These are phyloP conservation scores for Inonotus obliquus DNA, from an alignment of 1,284 basidiomycete genomes.

Conservation along the genomic window DNA sequence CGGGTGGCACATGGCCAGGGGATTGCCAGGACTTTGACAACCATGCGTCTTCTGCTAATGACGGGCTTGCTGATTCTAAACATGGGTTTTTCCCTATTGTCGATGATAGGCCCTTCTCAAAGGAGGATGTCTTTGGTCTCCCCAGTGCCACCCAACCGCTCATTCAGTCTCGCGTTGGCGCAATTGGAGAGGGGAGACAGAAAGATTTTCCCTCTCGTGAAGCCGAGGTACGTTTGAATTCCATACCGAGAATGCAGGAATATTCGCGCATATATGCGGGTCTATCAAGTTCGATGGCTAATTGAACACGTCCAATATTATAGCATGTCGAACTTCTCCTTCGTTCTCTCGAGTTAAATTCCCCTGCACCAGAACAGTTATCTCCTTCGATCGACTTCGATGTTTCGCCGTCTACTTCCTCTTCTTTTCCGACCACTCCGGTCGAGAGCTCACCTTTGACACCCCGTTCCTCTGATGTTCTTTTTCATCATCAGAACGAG, in stretches of 20 bases:
- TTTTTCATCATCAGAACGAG: conserved; percentile 50
- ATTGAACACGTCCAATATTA: conserved; percentile 19
- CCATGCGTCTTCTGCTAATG: conserved; percentile 37
- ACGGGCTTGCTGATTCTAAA: conserved; percentile 29
- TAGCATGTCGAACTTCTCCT: conserved; percentile 75
- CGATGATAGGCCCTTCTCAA: conserved; percentile 31
- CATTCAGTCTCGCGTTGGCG: conserved; percentile 52
- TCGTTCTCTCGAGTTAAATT: conserved; percentile 69
- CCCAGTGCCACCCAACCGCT: conserved; percentile 31
- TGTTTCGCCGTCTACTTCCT: conserved; percentile 28
- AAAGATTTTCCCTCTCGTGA: conserved; percentile 51
- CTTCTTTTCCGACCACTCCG: conserved; percentile 61
- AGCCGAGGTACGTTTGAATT: conserved; percentile 40
- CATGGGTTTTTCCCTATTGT: conserved; percentile 24
- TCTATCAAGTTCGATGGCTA: conserved; percentile 21
- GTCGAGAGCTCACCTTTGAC: conserved; percentile 55
- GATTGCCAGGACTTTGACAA: conserved; percentile 48
- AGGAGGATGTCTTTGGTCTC: conserved; percentile 62
- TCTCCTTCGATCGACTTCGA: conserved; percentile 35
- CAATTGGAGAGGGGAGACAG: conserved; percentile 72
- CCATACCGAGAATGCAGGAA: conserved; percentile 23
- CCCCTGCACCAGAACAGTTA: conserved; percentile 54
- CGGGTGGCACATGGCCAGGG: conserved; percentile 59
- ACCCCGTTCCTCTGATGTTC: conserved; percentile 51
- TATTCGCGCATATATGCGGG: conserved; percentile 16